Evolutionary conservation across 352 stramenopile species (phyloP).

Genomic region (Blastocystis sp.): DNA sequence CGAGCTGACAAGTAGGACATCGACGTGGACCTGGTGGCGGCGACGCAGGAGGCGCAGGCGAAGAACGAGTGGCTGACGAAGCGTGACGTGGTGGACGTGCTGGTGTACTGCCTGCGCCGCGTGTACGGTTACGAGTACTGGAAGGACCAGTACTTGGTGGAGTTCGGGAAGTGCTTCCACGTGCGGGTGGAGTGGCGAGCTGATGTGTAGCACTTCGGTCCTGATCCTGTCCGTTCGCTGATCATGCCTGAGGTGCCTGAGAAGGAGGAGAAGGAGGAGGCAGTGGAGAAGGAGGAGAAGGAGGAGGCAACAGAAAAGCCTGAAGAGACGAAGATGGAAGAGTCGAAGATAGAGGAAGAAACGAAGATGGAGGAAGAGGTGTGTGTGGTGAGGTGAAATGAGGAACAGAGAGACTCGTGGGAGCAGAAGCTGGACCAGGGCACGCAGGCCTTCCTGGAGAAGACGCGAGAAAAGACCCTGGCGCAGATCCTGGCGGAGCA

Average conservation of each 20-base stretch:
- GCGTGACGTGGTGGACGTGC: not conserved
- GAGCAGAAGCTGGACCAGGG: not conserved
- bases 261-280: not conserved
- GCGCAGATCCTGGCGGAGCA: not conserved
- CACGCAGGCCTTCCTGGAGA: not conserved
- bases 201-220: conserved; percentile 8
- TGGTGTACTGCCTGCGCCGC: conserved; percentile 21
- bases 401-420: not conserved
- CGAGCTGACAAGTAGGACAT: conserved; percentile 3
- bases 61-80: not conserved
- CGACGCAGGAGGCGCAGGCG: not conserved
- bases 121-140: conserved; percentile 61
- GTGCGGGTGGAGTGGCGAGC: not conserved
- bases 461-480: not conserved
- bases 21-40: not conserved
- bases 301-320: not conserved
- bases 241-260: not conserved
- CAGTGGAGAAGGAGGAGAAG: not conserved
- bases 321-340: not conserved
- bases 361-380: not conserved
- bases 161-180: conserved; percentile 42
- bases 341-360: not conserved
- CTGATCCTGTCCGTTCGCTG: not conserved
- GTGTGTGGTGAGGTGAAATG: not conserved
- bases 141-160: not conserved